Evolutionary conservation across 73 alveolate species (phyloP), one percentile per base, ranked within the genome.

Genomic region (Paramecium octaurelia): DNA sequence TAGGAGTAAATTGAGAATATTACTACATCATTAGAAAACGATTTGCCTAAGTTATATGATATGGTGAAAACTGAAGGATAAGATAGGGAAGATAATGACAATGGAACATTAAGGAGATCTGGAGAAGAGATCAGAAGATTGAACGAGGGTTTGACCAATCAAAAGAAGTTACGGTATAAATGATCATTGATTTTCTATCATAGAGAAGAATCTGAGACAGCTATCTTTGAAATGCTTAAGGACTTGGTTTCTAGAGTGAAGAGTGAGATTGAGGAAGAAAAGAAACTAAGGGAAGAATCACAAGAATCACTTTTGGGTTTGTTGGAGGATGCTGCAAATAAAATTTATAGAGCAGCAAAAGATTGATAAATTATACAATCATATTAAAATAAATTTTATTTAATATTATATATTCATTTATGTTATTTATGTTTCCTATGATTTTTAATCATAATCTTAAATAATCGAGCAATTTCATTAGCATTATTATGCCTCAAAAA

Each of bases 191-290:
- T 9, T 6, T 0, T 24, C 16, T 24, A 24, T 38, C 18, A 92
- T 24, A 95, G 99, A 88, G 99, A 98, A 80, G 98, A 96, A 91
- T 95, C 98, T 31, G 99, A 98, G 92, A 98, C 98, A 80, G 92
- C 97, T 18, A 97, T 98, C 35, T 88, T 98, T 35, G 99, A 95
- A 84, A 94, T 96, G 97, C 96, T 97, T 34, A 97, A 96, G 92
- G 98, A 89, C 35, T 91, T 96, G 93, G 98, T 97, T 24, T 95
- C 93, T 58, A 96, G 97, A 92, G 95, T 97, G 84, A 98, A 97
- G 88, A 84, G 76, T 38, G 99, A 98, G 77, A 92, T 98, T 34
- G 99, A 96, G 80, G 96, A 73, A 34, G 99, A 97, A 86, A 97
- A 94, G 95, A 97, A 96, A 85, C 96, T 95, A 77, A 95, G 99